Conservation (phyloP, 345 rosid species). For the Brassica juncea region DNA sequence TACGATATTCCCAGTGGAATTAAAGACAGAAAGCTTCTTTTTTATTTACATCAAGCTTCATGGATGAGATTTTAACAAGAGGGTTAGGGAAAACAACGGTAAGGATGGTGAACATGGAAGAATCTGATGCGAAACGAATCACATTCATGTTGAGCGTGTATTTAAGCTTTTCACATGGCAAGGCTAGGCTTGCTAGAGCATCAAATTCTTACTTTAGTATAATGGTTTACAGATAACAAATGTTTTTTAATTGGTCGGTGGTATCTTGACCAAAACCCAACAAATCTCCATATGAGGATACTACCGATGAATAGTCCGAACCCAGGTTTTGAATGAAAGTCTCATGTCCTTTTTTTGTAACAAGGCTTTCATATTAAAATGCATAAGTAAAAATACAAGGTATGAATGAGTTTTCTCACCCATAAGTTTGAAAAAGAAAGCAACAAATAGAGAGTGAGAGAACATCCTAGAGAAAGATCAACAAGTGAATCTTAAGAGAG, state of each 20-base stretch:
- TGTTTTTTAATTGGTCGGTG: not conserved
- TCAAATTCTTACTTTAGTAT: too few relatives aligned
- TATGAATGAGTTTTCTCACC: too few relatives aligned
- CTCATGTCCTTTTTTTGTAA: too few relatives aligned
- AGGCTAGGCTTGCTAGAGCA: not conserved
- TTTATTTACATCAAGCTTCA: conserved; percentile 43
- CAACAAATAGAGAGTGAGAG: too few relatives aligned
- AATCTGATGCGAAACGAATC: conserved; percentile 58
- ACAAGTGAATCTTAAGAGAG: too few relatives aligned
- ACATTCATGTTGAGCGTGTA: conserved; percentile 53
- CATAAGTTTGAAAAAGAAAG: too few relatives aligned
- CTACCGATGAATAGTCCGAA: not conserved
- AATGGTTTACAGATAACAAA: not conserved
- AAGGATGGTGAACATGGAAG: conserved; percentile 81
- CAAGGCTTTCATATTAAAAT: too few relatives aligned
- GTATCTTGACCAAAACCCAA: not conserved
- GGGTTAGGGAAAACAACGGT: conserved; percentile 53
- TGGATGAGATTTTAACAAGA: conserved; percentile 52
- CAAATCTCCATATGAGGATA: not conserved
- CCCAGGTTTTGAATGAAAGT: not conserved
- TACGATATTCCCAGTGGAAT: not conserved
- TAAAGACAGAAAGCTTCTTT: not conserved
- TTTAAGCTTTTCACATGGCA: conserved; percentile 66
- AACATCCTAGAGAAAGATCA: too few relatives aligned
- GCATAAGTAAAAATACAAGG: too few relatives aligned